Evolutionary conservation across 306 rosid species (phyloP).

Genomic region (Betula pendula): DNA sequence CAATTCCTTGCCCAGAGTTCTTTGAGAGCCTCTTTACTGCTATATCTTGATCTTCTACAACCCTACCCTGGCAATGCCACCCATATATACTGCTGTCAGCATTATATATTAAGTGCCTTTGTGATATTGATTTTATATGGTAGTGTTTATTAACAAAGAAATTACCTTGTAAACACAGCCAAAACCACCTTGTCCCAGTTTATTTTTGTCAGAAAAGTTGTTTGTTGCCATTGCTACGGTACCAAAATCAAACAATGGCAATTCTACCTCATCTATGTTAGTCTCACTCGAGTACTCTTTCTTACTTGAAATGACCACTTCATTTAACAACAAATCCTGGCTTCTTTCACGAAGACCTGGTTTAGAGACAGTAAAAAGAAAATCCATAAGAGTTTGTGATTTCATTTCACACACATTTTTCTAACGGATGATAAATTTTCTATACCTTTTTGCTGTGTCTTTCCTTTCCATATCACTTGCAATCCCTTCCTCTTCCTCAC

Average conservation of each 20-base stretch:
- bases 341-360: slow-evolving; percentile 60
- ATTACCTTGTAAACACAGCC: slow-evolving; percentile 56
- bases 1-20: slow-evolving; percentile 63
- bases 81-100: slow-evolving; percentile 18
- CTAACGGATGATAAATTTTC: background rate
- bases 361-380: slow-evolving; percentile 23
- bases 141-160: background rate
- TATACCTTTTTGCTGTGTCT: slow-evolving; percentile 42
- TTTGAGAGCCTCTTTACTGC: slow-evolving; percentile 75
- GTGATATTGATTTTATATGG: background rate
- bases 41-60: slow-evolving; percentile 58
- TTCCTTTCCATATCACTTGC: slow-evolving; percentile 13
- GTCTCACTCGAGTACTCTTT: slow-evolving; percentile 44
- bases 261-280: slow-evolving; percentile 47
- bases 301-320: slow-evolving; percentile 40
- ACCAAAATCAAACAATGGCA: slow-evolving; percentile 51
- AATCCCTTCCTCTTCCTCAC: slow-evolving; percentile 42
- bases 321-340: slow-evolving; percentile 45
- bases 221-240: slow-evolving; percentile 45
- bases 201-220: slow-evolving; percentile 43
- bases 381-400: background rate
- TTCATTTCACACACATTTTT: slow-evolving; percentile 7
- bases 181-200: slow-evolving; percentile 63
- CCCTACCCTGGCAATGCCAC: slow-evolving; percentile 49
- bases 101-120: background rate